These are phyloP conservation scores for Cylindrodendrum hubeiense DNA, from an alignment of 2,329 filamentous ascomycete genomes.

Conservation along the genomic window DNA sequence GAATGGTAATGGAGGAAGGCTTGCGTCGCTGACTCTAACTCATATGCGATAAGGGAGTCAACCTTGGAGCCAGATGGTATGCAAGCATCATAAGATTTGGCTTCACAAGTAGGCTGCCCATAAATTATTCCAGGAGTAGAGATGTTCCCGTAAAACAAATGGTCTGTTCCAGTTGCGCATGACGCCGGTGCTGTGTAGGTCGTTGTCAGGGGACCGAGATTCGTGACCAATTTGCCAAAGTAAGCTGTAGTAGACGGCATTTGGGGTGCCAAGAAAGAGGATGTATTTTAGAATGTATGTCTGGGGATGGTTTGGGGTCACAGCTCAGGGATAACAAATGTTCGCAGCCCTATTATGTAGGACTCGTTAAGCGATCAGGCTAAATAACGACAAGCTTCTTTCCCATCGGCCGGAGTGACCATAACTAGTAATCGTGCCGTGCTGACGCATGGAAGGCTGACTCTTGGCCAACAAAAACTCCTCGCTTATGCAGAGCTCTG, in stretches of 20 bases:
- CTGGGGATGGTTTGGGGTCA: too few relatives aligned
- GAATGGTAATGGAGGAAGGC: conserved; percentile 38
- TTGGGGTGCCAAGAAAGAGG: not conserved
- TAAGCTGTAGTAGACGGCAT: conserved; percentile 44
- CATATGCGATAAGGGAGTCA: conserved; percentile 17
- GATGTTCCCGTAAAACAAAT: conserved; percentile 9
- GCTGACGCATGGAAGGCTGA: not conserved
- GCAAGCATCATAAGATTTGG: conserved; percentile 29
- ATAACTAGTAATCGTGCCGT: not conserved
- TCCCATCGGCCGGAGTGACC: not conserved
- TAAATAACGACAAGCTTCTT: not conserved
- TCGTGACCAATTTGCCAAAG: conserved; percentile 40
- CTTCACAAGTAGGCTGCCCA: conserved; percentile 24
- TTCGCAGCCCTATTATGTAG: not conserved
- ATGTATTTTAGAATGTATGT: too few relatives aligned
- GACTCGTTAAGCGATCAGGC: not conserved
- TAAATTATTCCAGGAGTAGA: not conserved
- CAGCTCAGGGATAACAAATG: not conserved
- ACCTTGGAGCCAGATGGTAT: conserved; percentile 33
- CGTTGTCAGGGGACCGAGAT: conserved; percentile 47
- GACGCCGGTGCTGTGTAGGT: conserved; percentile 43
- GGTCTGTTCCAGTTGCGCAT: conserved; percentile 33
- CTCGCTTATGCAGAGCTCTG: too few relatives aligned
- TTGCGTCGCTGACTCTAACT: conserved; percentile 1
- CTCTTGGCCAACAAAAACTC: not conserved